Base-by-base conservation (phyloP, 441 rosid genomes). In the Erodium moschatum region DNA sequence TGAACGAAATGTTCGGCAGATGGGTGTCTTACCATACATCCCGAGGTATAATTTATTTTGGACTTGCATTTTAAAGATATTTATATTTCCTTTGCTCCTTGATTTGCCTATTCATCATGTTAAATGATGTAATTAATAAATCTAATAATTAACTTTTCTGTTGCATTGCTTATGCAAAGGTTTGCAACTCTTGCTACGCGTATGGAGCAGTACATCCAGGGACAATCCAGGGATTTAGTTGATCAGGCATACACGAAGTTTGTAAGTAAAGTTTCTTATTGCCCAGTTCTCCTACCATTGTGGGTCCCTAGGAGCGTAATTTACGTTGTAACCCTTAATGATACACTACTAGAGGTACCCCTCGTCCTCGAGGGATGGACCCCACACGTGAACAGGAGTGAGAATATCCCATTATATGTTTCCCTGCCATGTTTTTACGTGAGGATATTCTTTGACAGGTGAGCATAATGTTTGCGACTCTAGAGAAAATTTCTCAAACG, bases 181-280 rank as follows among this genome's bases (percentile, higher is more conserved):
- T 95, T 95, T 81, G 93, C 98, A 70, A 87, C 94, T 72, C 95
- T 92, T 68, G 99, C 99, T 64, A 90, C 97, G 69, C 97, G 97
- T 38, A 94, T 94, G 97, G 99, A 94, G 81, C 99, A 91, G 80
- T 95, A 91, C 84, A 91, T 95, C 75, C 97, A 87, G 73, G 99
- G 97, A 35, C 97, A 95, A 79, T 95, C 99, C 42, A 87, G 97
- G 85, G 97, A 91, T 81, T 81, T 95, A 81, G 97, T 91, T 83
- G 99, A 95, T 85, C 97, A 95, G 77, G 97, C 97, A 40, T 91
- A 95, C 76, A 86, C 87, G 50, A 94, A 94, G 87, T 88, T 95
- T 71, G 99, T 95, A 74, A 86, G 97, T 85, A 42, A 20, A 9
- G 1, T 9, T 60, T 9, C 21, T 20, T 20, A 52, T 52, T 16